These are phyloP conservation scores for Thelonectria rubi DNA, from an alignment of 2,329 filamentous ascomycete genomes.

Conservation along the genomic window DNA sequence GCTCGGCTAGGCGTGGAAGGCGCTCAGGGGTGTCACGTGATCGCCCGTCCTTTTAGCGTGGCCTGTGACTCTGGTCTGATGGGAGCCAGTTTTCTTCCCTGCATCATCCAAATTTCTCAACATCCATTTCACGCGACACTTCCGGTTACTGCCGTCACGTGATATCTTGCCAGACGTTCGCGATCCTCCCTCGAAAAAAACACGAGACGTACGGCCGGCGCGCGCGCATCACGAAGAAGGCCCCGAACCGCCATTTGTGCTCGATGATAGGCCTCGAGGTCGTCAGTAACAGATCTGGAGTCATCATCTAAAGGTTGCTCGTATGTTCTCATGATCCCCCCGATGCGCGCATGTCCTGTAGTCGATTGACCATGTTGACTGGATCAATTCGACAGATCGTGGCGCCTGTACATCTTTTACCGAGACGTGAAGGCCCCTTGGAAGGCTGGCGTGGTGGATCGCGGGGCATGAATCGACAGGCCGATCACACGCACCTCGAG, in stretches of 20 bases:
- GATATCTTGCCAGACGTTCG: conserved; percentile 43
- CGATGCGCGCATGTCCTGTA: conserved; percentile 41
- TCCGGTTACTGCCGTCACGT: conserved; percentile 43
- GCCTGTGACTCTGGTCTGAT: conserved; percentile 25
- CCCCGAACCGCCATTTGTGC: conserved; percentile 34
- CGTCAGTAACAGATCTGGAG: conserved; percentile 40
- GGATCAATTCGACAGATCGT: conserved; percentile 51
- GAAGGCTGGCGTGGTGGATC: conserved; percentile 64
- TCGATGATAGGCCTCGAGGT: conserved; percentile 44
- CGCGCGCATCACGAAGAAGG: conserved; percentile 38
- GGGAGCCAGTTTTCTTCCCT: conserved; percentile 43
- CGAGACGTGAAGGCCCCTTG: conserved; percentile 64
- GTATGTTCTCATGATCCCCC: conserved; percentile 43
- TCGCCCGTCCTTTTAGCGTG: conserved; percentile 34
- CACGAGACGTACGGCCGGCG: conserved; percentile 30
- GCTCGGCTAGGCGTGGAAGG: background rate
- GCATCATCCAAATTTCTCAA: conserved; percentile 41
- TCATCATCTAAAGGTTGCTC: conserved; percentile 43
- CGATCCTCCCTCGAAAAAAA: conserved; percentile 36
- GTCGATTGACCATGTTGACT: conserved; percentile 38
- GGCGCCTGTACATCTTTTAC: conserved; percentile 64
- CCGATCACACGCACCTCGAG: conserved; percentile 84
- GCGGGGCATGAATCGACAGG: conserved; percentile 65
- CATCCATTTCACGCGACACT: conserved; percentile 31
- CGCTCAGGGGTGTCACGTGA: conserved; percentile 45